These are phyloP conservation scores for Umbilicus rupestris DNA, from an alignment of 164 flowering plant genomes.

Conservation along the genomic window DNA sequence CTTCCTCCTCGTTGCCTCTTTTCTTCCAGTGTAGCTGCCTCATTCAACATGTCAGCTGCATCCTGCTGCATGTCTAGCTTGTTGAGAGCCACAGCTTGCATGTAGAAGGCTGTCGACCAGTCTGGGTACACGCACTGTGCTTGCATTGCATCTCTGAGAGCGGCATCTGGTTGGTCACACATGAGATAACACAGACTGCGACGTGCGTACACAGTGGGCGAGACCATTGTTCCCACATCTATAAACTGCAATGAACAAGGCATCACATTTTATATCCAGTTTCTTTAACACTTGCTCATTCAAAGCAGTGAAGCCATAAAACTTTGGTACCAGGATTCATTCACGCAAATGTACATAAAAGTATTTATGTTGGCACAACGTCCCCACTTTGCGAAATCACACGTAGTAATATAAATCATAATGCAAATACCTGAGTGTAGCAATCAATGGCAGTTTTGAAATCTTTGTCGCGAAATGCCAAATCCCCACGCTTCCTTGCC, in stretches of 20 bases:
- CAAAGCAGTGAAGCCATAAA: too few species aligned
- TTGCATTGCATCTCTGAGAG: constrained; percentile 96
- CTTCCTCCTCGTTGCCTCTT: constrained; percentile 50
- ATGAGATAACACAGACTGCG: constrained; percentile 80
- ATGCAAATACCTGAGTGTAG: constrained; percentile 66
- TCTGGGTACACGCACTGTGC: constrained; percentile 90
- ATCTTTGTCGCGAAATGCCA: constrained; percentile 91
- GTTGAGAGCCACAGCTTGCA: constrained; percentile 93
- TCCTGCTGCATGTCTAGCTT: constrained; percentile 93
- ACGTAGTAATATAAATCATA: too few species aligned
- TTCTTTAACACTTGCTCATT: too few species aligned
- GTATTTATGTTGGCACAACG: too few species aligned
- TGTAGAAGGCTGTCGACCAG: constrained; percentile 94
- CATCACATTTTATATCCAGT: too few species aligned
- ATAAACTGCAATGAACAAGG: constrained; percentile 64
- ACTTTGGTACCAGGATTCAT: too few species aligned
- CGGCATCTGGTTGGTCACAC: constrained; percentile 87
- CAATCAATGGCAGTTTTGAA: constrained; percentile 82
- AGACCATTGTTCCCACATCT: constrained; percentile 87
- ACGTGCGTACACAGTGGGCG: constrained; percentile 89
- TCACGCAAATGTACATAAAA: too few species aligned
- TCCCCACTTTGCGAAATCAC: too few species aligned
- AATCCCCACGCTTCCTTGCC: constrained; percentile 95
- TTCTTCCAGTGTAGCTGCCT: constrained; percentile 79
- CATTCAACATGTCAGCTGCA: constrained; percentile 87